Evolutionary conservation across 768 basidiomycete species (phyloP).

Genomic region (Mycena epipterygia): DNA sequence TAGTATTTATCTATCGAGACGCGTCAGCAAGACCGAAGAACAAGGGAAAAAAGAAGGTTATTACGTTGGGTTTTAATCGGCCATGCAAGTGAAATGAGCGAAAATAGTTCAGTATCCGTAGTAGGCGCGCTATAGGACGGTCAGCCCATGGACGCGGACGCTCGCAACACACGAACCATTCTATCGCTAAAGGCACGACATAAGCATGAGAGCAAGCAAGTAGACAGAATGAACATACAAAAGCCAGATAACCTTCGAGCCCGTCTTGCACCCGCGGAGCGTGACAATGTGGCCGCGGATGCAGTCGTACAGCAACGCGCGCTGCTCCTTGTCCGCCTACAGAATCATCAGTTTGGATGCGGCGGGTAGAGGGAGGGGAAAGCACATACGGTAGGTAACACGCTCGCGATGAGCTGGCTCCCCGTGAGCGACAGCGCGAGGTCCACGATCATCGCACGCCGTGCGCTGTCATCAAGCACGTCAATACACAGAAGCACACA

Average conservation of each 20-base stretch:
- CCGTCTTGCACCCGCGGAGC: slow-evolving; percentile 91
- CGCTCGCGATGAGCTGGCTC: slow-evolving; percentile 87
- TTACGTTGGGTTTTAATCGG: background rate
- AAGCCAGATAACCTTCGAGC: slow-evolving; percentile 93
- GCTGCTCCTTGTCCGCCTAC: slow-evolving; percentile 90
- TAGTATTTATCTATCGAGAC: background rate
- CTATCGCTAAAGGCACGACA: slow-evolving; percentile 57
- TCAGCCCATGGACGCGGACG: slow-evolving; percentile 44
- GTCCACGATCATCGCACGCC: slow-evolving; percentile 89
- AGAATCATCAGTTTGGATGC: slow-evolving; percentile 19
- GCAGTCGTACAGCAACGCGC: slow-evolving; percentile 85
- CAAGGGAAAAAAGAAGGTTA: background rate
- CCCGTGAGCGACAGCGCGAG: slow-evolving; percentile 87
- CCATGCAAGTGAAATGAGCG: slow-evolving; percentile 27
- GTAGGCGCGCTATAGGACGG: slow-evolving; percentile 66
- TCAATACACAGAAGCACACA: slow-evolving; percentile 13
- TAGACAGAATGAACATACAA: slow-evolving; percentile 59
- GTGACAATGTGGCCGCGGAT: slow-evolving; percentile 91
- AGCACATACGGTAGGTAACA: slow-evolving; percentile 76
- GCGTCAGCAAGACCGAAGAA: background rate
- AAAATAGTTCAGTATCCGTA: slow-evolving; percentile 64
- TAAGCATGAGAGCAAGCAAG: background rate
- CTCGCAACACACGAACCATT: slow-evolving; percentile 48
- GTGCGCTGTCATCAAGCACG: slow-evolving; percentile 49
- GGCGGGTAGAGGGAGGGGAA: slow-evolving; percentile 2